Percentiles rank a stretch among this genome's conserved stretches.
Conservation (phyloP, 306 rosid genomes). For the Corylus avellana region DNA sequence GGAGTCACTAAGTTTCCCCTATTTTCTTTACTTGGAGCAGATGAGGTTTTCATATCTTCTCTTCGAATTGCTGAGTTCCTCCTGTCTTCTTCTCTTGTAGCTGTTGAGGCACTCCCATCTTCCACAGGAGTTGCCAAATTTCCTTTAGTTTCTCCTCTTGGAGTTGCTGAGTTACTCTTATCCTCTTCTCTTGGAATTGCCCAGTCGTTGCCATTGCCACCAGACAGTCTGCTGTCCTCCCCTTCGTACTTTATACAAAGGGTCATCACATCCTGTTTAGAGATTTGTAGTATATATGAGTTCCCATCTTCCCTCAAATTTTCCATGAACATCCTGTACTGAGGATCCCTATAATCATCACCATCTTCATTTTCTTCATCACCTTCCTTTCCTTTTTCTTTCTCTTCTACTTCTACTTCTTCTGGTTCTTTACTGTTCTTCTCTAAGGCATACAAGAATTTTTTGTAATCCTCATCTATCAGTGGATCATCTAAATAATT, state of each 20-base stretch:
- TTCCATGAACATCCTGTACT: neutral
- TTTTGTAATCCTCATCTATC: neutral
- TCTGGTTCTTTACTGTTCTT: neutral
- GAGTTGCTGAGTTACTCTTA: neutral
- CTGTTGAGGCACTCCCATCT: neutral
- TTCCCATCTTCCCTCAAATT: slow-evolving; percentile 5
- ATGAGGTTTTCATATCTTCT: neutral
- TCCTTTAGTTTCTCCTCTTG: neutral
- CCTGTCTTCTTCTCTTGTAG: neutral
- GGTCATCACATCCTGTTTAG: neutral
- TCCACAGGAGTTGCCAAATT: neutral
- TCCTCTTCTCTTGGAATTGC: neutral
- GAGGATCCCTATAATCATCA: neutral
- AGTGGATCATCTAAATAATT: neutral
- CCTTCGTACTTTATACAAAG: neutral
- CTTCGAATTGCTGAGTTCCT: neutral
- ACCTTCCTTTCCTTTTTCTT: neutral
- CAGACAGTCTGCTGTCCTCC: neutral
- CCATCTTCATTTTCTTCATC: neutral
- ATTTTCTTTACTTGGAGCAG: neutral
- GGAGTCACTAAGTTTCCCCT: neutral
- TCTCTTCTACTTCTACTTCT: neutral
- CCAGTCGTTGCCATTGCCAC: neutral
- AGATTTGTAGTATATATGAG: neutral
- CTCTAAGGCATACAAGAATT: neutral